phyloP scores from a whole-genome alignment of 2,329 filamentous ascomycete genomes.

The Macrophomina tecta region DNA sequence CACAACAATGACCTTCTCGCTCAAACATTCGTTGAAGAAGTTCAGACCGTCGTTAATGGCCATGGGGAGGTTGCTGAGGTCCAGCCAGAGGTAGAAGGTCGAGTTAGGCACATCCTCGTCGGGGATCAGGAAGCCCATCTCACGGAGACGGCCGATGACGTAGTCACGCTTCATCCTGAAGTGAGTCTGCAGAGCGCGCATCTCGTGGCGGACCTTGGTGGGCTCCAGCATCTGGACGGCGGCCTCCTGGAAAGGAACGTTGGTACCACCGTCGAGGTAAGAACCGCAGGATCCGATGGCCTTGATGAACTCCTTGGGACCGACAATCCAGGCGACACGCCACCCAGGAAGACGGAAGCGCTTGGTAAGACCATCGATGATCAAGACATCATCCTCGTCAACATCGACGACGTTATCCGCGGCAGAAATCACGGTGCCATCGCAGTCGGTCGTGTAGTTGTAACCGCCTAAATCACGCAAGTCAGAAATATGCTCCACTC shows the following conservation, averaged over 20 bases:
- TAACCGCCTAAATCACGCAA: constrained; percentile 63
- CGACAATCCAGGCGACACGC: constrained; percentile 95
- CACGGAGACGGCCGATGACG: constrained; percentile 76
- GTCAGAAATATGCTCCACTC: background rate
- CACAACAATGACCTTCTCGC: constrained; percentile 95
- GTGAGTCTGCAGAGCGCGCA: constrained; percentile 86
- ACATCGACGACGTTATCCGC: constrained; percentile 91
- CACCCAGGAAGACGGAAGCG: constrained; percentile 94
- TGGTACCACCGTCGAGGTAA: constrained; percentile 93
- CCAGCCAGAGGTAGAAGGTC: constrained; percentile 91
- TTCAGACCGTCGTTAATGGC: constrained; percentile 90
- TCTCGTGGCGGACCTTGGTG: constrained; percentile 77
- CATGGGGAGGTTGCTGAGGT: constrained; percentile 70
- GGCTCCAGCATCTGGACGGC: constrained; percentile 94
- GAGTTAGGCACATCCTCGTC: constrained; percentile 84
- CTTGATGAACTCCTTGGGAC: constrained; percentile 94
- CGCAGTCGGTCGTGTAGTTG: constrained; percentile 92
- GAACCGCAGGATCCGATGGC: constrained; percentile 91
- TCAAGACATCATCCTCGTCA: constrained; percentile 77
- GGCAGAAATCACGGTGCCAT: constrained; percentile 85
- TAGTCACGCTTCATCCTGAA: constrained; percentile 95
- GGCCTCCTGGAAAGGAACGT: constrained; percentile 94
- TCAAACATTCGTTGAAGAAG: constrained; percentile 93
- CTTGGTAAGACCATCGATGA: constrained; percentile 96
- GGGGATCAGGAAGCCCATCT: constrained; percentile 83